Evolutionary conservation across 164 flowering plant species (phyloP), one percentile per base, ranked within the genome.

Genomic region (Stephania japonica): DNA sequence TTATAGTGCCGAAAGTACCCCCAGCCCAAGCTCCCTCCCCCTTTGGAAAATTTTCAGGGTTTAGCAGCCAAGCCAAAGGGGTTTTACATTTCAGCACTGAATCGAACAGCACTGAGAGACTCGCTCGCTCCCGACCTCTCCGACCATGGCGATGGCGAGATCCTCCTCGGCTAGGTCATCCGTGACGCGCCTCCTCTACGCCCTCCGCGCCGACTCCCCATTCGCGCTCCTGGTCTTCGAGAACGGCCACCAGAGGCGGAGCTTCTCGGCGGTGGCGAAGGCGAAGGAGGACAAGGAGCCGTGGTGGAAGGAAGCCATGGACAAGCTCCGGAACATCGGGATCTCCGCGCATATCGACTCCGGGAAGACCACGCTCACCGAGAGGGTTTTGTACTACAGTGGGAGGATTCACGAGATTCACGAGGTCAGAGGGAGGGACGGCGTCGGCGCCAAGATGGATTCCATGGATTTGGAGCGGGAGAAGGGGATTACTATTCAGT

Each of bases 361-460:
- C 5, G 99, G 99, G 0, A 95, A 95, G 84, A 93, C 99, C 11
- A 95, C 98, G 27, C 85, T 95, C 14, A 95, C 99, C 4, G 99
- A 95, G 83, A 68, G 99, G 63, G 73, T 95, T 3, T 77, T 95
- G 75, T 95, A n/a, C 65, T 95, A 93, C 76, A 93, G 98, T 11
- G 99, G 98, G 5, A 77, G 87, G 73, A 93, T 95, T 53, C 98
- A 95, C 67, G 99, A 95, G 88, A 95, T 95, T 38, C 99, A 95
- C 63, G 99, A 93, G 79, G 99, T 93, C 32, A 77, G 98, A 72
- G 99, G 99, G 21, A 85, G 86, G 68, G 99, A 95, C 69, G 99
- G 98, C 0, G 97, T 93, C 16, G 99, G 98, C 0, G 99, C 99
- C 8, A 95, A 95, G 87, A 95, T 95, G 99, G 99, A 95, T 77